phyloP scores from a whole-genome alignment of 345 rosid species.

The Salix viminalis region DNA sequence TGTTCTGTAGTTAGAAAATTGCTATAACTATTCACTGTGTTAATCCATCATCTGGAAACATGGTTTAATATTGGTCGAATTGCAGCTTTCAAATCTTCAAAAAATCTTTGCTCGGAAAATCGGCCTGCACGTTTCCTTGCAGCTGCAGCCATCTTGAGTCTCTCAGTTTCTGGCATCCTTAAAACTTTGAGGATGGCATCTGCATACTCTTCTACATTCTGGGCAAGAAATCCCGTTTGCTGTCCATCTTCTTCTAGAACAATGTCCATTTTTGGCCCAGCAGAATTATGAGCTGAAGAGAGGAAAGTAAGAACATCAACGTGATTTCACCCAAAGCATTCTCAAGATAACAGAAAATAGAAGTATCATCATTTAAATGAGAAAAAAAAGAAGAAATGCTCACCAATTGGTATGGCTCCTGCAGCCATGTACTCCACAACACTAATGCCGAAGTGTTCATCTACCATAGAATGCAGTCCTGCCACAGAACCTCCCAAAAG shows the following conservation, averaged over 20 bases:
- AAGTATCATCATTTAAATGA: neutral
- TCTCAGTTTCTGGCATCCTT: constrained; percentile 57
- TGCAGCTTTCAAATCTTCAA: constrained; percentile 64
- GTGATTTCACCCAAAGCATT: neutral
- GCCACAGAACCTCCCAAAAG: constrained; percentile 70
- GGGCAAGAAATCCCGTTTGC: constrained; percentile 83
- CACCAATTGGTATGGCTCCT: constrained; percentile 92
- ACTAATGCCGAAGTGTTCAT: constrained; percentile 86
- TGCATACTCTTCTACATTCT: constrained; percentile 61
- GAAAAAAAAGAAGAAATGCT: neutral
- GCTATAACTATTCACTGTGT: neutral
- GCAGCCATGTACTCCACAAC: constrained; percentile 97
- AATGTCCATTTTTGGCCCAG: constrained; percentile 94
- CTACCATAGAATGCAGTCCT: constrained; percentile 82
- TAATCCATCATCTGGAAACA: neutral
- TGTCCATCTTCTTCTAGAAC: constrained; percentile 80
- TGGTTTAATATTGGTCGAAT: constrained; percentile 37
- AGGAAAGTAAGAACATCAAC: neutral
- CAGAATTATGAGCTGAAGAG: constrained; percentile 79
- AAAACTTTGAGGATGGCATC: constrained; percentile 58
- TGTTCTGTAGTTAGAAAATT: neutral
- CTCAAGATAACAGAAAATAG: neutral
- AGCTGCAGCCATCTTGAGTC: constrained; percentile 66
- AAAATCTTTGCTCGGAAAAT: constrained; percentile 74
- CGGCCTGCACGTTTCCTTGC: constrained; percentile 65